Conservation (phyloP, 2,329 filamentous ascomycete species). For the Paramyrothecium sp. region DNA sequence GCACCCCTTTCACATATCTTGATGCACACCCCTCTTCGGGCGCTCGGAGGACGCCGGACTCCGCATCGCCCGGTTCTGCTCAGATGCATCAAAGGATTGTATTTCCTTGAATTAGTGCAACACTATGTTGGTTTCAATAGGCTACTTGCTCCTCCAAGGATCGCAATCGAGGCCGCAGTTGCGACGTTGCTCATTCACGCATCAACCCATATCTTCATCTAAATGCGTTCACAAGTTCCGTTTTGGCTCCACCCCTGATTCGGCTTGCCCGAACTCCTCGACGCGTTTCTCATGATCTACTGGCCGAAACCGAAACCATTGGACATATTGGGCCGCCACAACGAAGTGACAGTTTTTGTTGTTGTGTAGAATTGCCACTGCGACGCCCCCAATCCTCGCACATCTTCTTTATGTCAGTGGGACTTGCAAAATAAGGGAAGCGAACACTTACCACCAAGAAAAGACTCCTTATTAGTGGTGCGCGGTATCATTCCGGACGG, state of each 20-base stretch:
- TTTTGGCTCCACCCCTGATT: too few species aligned
- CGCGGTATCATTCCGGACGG: constrained; percentile 14
- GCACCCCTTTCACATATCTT: neutral
- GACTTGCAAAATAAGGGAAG: neutral
- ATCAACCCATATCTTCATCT: too few species aligned
- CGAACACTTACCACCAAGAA: constrained; percentile 17
- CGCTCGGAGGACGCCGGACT: neutral
- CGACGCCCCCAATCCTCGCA: neutral
- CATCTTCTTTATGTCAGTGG: neutral
- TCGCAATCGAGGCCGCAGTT: too few species aligned
- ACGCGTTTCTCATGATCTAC: too few species aligned
- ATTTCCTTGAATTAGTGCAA: too few species aligned
- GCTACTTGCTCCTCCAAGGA: too few species aligned
- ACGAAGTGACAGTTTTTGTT: constrained; percentile 16
- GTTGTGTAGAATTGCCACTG: constrained; percentile 19
- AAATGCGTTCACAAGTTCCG: too few species aligned
- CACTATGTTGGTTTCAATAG: too few species aligned
- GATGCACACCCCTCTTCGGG: neutral
- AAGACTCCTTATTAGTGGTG: constrained; percentile 22
- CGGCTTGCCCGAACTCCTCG: too few species aligned
- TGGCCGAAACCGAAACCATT: neutral
- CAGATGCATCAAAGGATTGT: too few species aligned
- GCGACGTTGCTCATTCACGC: too few species aligned
- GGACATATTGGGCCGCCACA: constrained; percentile 1
- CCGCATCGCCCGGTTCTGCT: neutral